A percentile compares a stretch with the other conserved stretches of the same genome.
Evolutionary conservation across 352 stramenopile genomes (phyloP).

Genomic region (Phytophthora pistaciae): DNA sequence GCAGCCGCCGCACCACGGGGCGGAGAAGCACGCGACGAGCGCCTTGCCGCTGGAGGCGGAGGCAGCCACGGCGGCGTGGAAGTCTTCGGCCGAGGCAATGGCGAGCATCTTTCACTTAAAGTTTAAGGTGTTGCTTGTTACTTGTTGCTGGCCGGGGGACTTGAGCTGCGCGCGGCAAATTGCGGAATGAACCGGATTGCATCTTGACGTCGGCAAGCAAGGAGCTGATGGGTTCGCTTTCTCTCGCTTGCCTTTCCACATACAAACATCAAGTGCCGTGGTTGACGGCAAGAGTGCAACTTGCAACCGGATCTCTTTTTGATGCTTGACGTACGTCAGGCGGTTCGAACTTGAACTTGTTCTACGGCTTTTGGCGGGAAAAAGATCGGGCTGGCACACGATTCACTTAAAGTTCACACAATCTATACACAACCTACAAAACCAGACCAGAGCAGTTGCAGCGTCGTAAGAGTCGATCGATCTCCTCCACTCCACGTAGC

Average conservation of each 20-base stretch:
- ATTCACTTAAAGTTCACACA: constrained; percentile 2
- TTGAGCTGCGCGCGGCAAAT: constrained; percentile 28
- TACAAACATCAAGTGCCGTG: constrained; percentile 29
- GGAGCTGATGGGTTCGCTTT: constrained; percentile 13
- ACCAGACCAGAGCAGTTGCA: background rate
- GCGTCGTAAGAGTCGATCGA: background rate
- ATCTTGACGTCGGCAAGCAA: background rate
- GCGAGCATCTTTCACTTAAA: constrained; percentile 35
- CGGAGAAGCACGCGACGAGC: constrained; percentile 62
- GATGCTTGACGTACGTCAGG: constrained; percentile 19
- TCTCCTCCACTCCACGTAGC: background rate
- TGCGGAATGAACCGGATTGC: constrained; percentile 28
- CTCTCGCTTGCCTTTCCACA: background rate
- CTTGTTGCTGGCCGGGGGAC: background rate
- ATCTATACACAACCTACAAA: constrained; percentile 1
- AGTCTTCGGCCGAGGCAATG: constrained; percentile 52
- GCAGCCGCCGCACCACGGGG: constrained; percentile 76
- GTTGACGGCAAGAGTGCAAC: background rate
- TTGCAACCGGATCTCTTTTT: constrained; percentile 3
- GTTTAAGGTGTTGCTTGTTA: background rate
- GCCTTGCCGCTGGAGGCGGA: constrained; percentile 37
- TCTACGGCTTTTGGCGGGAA: constrained; percentile 28
- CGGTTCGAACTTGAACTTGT: constrained; percentile 25
- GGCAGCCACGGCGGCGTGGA: constrained; percentile 39
- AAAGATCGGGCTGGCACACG: constrained; percentile 19